A percentile compares a stretch with the other conserved stretches of the same genome.
Conservation (phyloP, 805 yeast genomes). For the Ogataea corticis region DNA sequence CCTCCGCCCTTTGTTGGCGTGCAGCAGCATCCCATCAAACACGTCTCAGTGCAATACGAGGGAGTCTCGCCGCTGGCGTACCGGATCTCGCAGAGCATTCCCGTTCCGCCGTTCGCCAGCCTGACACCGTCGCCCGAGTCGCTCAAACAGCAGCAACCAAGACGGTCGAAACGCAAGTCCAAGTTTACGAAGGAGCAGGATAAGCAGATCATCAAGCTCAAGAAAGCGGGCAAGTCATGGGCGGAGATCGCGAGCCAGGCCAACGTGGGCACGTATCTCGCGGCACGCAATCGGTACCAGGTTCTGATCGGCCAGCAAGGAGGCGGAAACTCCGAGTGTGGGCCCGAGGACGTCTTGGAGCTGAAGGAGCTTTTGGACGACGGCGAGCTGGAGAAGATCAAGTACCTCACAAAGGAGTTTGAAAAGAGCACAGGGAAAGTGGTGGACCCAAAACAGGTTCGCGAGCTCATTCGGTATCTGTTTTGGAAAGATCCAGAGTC, state of each 20-base stretch:
- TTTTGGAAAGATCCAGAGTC: conserved; percentile 55
- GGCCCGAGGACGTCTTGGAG: conserved; percentile 50
- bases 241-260: conserved; percentile 68
- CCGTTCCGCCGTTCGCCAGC: conserved; percentile 32
- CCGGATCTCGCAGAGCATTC: conserved; percentile 27
- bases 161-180: conserved; percentile 60
- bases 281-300: conserved; percentile 78
- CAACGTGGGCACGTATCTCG: conserved; percentile 63
- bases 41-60: conserved; percentile 11
- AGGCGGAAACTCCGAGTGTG: conserved; percentile 67
- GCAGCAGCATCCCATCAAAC: conserved; percentile 10
- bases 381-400: conserved; percentile 72
- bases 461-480: conserved; percentile 51
- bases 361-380: conserved; percentile 59
- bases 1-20: conserved; percentile 4
- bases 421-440: conserved; percentile 52
- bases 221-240: conserved; percentile 68
- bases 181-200: conserved; percentile 73
- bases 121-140: conserved; percentile 24
- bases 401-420: conserved; percentile 61
- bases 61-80: conserved; percentile 26
- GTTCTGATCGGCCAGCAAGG: conserved; percentile 84
- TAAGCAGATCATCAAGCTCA: conserved; percentile 58
- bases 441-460: conserved; percentile 54
- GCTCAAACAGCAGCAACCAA: conserved; percentile 31